These are phyloP conservation scores for Carpinus viminea DNA, from an alignment of 306 rosid genomes.

Conservation along the genomic window DNA sequence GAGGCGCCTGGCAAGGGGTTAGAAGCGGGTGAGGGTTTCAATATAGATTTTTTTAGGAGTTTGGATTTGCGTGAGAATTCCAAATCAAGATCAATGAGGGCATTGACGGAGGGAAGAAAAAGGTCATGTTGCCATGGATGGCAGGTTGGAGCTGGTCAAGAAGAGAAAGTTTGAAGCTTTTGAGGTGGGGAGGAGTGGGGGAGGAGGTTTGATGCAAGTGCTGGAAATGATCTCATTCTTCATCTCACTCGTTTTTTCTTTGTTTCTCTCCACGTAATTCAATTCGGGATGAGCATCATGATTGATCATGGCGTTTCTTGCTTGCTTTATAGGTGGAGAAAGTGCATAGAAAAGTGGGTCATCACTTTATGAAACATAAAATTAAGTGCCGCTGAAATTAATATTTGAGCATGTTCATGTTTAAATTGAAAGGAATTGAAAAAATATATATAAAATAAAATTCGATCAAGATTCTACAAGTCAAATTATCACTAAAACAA, in stretches of 20 bases:
- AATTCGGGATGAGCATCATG: no score
- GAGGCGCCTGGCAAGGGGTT: slow-evolving; percentile 52
- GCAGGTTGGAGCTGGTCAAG: slow-evolving; percentile 46
- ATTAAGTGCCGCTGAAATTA: no score
- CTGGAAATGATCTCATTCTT: slow-evolving; percentile 22
- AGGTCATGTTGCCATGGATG: slow-evolving; percentile 40
- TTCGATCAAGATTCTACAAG: no score
- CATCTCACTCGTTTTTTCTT: slow-evolving; percentile 14
- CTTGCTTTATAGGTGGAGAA: no score
- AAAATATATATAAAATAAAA: no score
- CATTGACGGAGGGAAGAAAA: slow-evolving; percentile 28
- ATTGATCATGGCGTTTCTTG: no score
- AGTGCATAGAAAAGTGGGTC: no score
- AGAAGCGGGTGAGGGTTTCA: slow-evolving; percentile 30
- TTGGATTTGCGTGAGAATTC: slow-evolving; percentile 32
- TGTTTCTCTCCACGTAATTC: not conserved
- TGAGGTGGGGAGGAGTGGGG: slow-evolving; percentile 27
- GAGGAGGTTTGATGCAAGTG: slow-evolving; percentile 34
- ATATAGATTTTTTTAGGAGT: slow-evolving; percentile 43
- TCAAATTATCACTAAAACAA: no score
- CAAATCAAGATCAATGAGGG: not conserved
- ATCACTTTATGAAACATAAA: no score
- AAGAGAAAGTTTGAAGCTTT: slow-evolving; percentile 37
- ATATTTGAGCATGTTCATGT: no score
- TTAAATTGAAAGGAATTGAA: no score